phyloP scores from a whole-genome alignment of 164 flowering plant species.

The Buxus sempervirens region DNA sequence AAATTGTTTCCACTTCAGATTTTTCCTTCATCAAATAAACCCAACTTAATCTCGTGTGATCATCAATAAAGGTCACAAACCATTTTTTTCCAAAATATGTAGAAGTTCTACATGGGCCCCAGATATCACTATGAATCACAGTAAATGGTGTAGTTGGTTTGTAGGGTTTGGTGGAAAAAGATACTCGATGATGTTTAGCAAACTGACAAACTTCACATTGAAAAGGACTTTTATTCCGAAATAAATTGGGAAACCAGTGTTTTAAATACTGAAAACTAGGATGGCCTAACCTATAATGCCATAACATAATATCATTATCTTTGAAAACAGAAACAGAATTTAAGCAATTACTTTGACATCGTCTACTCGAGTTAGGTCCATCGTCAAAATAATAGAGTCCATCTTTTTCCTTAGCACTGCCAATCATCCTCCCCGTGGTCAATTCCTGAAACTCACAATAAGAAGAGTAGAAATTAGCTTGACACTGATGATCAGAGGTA shows the following conservation, averaged over 20 bases:
- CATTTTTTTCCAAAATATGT: too few species aligned
- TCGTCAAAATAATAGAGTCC: too few species aligned
- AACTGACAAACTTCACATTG: constrained; percentile 7
- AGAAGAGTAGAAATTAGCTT: constrained; percentile 1
- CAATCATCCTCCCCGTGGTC: constrained; percentile 17
- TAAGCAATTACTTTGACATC: too few species aligned
- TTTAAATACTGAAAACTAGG: constrained; percentile 10
- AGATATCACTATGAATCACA: too few species aligned
- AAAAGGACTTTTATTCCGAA: not conserved
- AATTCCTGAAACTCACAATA: constrained; percentile 7
- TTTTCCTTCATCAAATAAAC: not conserved
- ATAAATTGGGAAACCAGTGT: constrained; percentile 8
- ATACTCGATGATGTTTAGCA: not conserved
- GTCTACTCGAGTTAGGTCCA: too few species aligned
- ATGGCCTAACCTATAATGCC: constrained; percentile 13
- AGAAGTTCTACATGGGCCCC: too few species aligned
- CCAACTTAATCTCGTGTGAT: not conserved
- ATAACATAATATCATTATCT: constrained; percentile 6
- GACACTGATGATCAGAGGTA: not conserved
- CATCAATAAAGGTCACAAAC: too few species aligned
- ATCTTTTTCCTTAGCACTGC: constrained; percentile 8
- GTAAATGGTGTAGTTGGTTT: not conserved
- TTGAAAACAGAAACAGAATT: not conserved
- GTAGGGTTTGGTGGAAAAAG: not conserved
- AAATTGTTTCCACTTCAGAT: not conserved